Base-by-base conservation (phyloP, 23 red algal species). In the Gracilaria vermiculophylla region DNA sequence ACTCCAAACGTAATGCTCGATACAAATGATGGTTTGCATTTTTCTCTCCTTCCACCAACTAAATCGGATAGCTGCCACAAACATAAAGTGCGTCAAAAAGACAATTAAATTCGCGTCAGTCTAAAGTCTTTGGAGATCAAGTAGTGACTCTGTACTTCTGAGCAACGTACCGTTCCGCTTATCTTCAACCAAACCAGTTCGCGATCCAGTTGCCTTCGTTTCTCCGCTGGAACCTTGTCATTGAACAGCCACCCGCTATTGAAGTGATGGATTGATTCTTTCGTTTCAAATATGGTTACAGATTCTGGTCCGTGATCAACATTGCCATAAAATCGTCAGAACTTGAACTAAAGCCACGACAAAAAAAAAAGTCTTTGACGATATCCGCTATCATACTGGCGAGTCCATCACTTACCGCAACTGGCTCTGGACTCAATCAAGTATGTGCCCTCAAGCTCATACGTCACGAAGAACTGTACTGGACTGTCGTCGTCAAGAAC, bases 211-310 rank as follows among this genome's bases (percentile, higher is more conserved):
- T 66, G 23, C 23, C 54, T 82, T 14, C 78, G 78, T 36, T 32
- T 45, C 36, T 82, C 55, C 1, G 28, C 4, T 39, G 36, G 54
- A 43, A 64, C 40, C 36, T 55, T n/a, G 20, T 58, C 53, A 44
- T 82, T 82, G 43, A 64, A 82, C 31, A 82, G 65, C 78, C 78
- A 82, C 52, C 78, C 78, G 14, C 54, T 64, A 27, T 82, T 82
- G 16, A 82, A 82, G 51, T 66, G 54, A 24, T 64, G 60, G 40
- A 82, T 51, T 11, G 78, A 40, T 21, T 39, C 33, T 64, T 62
- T 47, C 60, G 78, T 82, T 47, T 82, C 56, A 43, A 62, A 82
- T 34, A 82, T 82, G 7, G 60, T 62, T 48, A 82, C 43, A 32
- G 32, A 32, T 4, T 64, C 78, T 82, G 17, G 13, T 14, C 15